Base-by-base conservation (phyloP, 2,329 filamentous ascomycete species). In the Didymella exigua region DNA sequence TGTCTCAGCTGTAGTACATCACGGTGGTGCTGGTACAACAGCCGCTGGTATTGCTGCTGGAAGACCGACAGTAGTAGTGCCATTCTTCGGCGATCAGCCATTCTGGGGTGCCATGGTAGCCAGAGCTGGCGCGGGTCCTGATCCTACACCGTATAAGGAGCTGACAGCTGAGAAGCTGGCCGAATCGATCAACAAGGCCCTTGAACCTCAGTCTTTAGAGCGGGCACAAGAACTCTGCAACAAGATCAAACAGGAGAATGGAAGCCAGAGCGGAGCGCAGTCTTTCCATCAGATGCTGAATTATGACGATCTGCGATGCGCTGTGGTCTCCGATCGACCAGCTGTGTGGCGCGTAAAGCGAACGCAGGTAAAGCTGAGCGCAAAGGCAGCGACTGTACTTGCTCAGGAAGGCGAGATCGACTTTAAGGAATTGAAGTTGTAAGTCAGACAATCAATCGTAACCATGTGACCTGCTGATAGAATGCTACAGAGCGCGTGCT, bases 1-100 rank as follows among this genome's bases (percentile, higher is more conserved):
- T 31, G 91, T 96, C 1, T 89, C 89, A 0, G 88, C 86, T 37
- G 91, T 96, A 1, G 89, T 95, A 5, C 92, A 96, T 68, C 91
- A 96, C 60, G 92, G 91, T 19, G 91, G 92, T 54, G 91, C 91
- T 8, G 91, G 91, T 16, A 96, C 91, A 2, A 96, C 91, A 1
- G 91, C 91, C 1, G 90, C 91, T 0, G 91, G 91, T n/a, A 90
- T 96, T 57, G 84, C 88, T 16, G 84, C 87, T 1, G 91, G 91
- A 21, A 87, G 87, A 49, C 91, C 91, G 2, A 96, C 91, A 0
- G 84, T 95, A 2, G 83, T 96, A 2, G 86, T 96, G 0, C 91
- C 91, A 0, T 96, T 96, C 77, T 96, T 77, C 42, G 75, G 75
- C 18, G 75, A 77, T 42, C 75, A 77, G 43, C 71, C 73, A 2